These are phyloP conservation scores for Cutaneotrichosporon sp. DNA, from an alignment of 1,284 basidiomycete genomes.

Conservation along the genomic window DNA sequence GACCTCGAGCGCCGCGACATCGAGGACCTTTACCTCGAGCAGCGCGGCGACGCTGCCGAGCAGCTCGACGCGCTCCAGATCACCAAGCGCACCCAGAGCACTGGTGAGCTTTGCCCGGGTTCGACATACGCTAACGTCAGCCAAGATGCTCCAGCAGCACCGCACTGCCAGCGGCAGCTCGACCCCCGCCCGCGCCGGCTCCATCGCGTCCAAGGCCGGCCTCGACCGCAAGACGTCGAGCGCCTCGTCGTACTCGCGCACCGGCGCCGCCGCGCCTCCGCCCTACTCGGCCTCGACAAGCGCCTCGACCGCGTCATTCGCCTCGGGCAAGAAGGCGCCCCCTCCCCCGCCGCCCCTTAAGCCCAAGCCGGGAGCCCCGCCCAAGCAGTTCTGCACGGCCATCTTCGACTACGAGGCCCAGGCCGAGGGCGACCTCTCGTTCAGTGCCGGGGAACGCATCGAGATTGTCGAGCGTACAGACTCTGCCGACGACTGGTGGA, in stretches of 20 bases:
- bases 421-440: constrained; percentile 91
- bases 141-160: constrained; percentile 33
- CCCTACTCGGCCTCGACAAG: constrained; percentile 37
- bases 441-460: constrained; percentile 89
- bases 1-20: constrained; percentile 74
- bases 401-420: constrained; percentile 94
- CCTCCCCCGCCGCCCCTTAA: constrained; percentile 82
- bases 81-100: constrained; percentile 76
- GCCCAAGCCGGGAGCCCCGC: constrained; percentile 67
- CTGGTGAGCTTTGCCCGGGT: constrained; percentile 67
- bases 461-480: constrained; percentile 84
- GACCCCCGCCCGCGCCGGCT: constrained; percentile 44
- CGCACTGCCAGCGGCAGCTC: constrained; percentile 11
- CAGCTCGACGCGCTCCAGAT: constrained; percentile 74
- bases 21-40: constrained; percentile 72
- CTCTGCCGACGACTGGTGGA: constrained; percentile 97
- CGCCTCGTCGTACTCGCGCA: constrained; percentile 48
- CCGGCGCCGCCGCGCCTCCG: constrained; percentile 45
- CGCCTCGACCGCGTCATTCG: constrained; percentile 45
- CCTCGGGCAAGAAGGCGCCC: constrained; percentile 71
- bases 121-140: constrained; percentile 9
- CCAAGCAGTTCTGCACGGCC: constrained; percentile 79
- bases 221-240: constrained; percentile 52
- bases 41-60: constrained; percentile 75
- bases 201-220: constrained; percentile 50